A percentile compares a stretch with the other conserved stretches of the same genome.
These are phyloP conservation scores for Nothophytophthora sp. DNA, from an alignment of 352 stramenopile genomes.

Conservation along the genomic window DNA sequence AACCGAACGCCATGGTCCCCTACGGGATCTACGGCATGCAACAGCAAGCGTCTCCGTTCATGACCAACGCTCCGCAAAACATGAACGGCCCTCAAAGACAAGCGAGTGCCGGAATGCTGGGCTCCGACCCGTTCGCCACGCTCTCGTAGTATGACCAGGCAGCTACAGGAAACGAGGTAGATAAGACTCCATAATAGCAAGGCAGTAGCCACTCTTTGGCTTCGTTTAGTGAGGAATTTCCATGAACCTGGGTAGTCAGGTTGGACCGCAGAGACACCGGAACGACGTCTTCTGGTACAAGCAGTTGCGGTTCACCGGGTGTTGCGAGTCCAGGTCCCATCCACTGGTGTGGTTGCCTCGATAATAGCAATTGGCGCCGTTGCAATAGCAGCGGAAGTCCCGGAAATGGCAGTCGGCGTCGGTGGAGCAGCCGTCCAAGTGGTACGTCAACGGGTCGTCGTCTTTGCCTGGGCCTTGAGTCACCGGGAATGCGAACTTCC, in stretches of 20 bases:
- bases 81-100: slow-evolving; percentile 24
- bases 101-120: slow-evolving; percentile 23
- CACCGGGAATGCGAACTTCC: slow-evolving; percentile 67
- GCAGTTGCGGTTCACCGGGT: slow-evolving; percentile 78
- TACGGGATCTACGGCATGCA: slow-evolving; percentile 22
- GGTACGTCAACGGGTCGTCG: slow-evolving; percentile 53
- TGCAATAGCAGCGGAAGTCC: slow-evolving; percentile 74
- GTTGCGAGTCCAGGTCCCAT: slow-evolving; percentile 49
- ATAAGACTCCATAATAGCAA: slow-evolving; percentile 14
- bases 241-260: too few relatives aligned
- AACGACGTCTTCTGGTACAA: slow-evolving; percentile 70
- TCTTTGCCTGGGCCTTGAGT: slow-evolving; percentile 40
- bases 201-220: not conserved
- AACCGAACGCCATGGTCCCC: slow-evolving; percentile 11
- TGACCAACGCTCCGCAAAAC: slow-evolving; percentile 23
- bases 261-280: slow-evolving; percentile 67
- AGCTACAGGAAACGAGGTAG: not conserved
- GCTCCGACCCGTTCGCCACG: slow-evolving; percentile 59
- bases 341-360: slow-evolving; percentile 57
- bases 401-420: slow-evolving; percentile 73
- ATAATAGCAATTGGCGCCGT: slow-evolving; percentile 63
- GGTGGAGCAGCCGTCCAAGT: slow-evolving; percentile 77
- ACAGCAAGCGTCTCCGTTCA: slow-evolving; percentile 46
- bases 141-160: slow-evolving; percentile 37
- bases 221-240: slow-evolving; percentile 1